Conservation (phyloP, 352 stramenopile genomes). For the Pelagophyceae sp. region DNA sequence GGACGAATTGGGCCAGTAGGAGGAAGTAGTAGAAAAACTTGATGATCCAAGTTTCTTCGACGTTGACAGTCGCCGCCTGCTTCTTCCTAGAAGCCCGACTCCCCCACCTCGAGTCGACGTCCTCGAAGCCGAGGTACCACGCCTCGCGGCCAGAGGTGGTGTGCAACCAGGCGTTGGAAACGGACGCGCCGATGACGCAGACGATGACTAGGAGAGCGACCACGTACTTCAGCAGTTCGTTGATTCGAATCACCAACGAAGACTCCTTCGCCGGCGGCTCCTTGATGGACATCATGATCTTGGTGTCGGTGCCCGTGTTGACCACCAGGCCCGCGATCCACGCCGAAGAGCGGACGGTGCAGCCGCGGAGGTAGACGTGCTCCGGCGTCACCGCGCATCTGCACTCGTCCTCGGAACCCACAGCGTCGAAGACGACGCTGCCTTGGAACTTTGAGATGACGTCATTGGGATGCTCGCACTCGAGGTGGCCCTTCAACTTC, state of each 20-base stretch:
- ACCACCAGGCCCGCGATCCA: constrained; percentile 77
- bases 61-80: constrained; percentile 26
- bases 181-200: constrained; percentile 25
- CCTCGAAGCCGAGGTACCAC: constrained; percentile 39
- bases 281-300: constrained; percentile 54
- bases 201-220: constrained; percentile 32
- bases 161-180: constrained; percentile 30
- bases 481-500: constrained; percentile 20
- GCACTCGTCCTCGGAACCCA: constrained; percentile 32
- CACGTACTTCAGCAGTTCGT: constrained; percentile 27
- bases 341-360: constrained; percentile 79
- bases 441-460: constrained; percentile 77
- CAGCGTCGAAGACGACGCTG: constrained; percentile 52
- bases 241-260: constrained; percentile 26
- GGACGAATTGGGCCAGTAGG: constrained; percentile 86
- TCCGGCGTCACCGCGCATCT: constrained; percentile 49
- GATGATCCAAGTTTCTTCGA: neutral
- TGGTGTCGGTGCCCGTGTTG: constrained; percentile 84
- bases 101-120: neutral
- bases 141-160: constrained; percentile 30
- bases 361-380: constrained; percentile 75
- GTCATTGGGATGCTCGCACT: constrained; percentile 46
- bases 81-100: constrained; percentile 29
- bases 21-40: constrained; percentile 67
- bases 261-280: constrained; percentile 31